A percentile compares a stretch with the other conserved stretches of the same genome.
Evolutionary conservation across 306 rosid species (phyloP).

Genomic region (Canavalia ensiformis): DNA sequence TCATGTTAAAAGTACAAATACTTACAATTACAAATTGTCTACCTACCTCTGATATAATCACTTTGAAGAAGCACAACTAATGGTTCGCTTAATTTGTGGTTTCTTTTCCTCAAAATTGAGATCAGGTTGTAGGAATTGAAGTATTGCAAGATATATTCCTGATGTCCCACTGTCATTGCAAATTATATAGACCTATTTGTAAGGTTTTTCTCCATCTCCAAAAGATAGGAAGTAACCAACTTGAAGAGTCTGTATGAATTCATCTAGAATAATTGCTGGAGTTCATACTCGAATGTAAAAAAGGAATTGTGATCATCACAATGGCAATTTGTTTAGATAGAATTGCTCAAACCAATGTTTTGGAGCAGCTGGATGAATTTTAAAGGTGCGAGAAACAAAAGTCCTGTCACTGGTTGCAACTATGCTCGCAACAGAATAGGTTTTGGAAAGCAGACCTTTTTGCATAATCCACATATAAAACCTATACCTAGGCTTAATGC

Average conservation of each 20-base stretch:
- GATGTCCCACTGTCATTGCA: constrained; percentile 19
- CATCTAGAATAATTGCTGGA: constrained; percentile 27
- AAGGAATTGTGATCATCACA: constrained; percentile 1
- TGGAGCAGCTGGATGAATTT: constrained; percentile 79
- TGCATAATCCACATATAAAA: constrained; percentile 69
- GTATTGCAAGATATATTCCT: constrained; percentile 13
- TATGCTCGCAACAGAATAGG: constrained; percentile 73
- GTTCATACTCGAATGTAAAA: constrained; percentile 18
- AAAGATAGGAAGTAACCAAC: constrained; percentile 22
- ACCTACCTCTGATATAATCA: constrained; percentile 36
- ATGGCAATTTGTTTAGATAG: constrained; percentile 42
- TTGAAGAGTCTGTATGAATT: constrained; percentile 44
- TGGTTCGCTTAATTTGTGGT: constrained; percentile 23
- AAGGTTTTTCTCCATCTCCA: constrained; percentile 35
- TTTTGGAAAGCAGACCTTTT: constrained; percentile 59
- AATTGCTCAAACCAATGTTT: constrained; percentile 84
- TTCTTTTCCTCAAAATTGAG: constrained; percentile 35
- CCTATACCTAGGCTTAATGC: constrained; percentile 79
- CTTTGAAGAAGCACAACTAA: constrained; percentile 31
- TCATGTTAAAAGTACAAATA: constrained; percentile 26
- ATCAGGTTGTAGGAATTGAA: constrained; percentile 2
- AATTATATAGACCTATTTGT: constrained; percentile 28
- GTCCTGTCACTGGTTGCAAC: constrained; percentile 71
- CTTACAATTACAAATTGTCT: constrained; percentile 11
- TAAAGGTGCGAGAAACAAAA: constrained; percentile 58